These are phyloP conservation scores for Tremellales sp. DNA, from an alignment of 1,284 basidiomycete genomes.

Conservation along the genomic window DNA sequence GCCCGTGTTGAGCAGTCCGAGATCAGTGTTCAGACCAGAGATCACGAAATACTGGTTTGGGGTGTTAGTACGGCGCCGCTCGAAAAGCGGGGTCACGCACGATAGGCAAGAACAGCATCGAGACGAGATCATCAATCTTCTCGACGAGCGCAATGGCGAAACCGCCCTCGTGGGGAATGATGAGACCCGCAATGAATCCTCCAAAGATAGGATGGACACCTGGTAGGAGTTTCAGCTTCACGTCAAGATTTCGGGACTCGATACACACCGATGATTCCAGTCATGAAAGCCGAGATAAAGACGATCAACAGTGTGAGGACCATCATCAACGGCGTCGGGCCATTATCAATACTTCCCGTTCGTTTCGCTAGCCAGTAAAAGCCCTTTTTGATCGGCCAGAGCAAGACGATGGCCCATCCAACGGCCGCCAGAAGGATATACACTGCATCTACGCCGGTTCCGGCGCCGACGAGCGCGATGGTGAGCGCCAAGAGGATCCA, in stretches of 20 bases:
- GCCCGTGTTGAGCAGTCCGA: constrained; percentile 69
- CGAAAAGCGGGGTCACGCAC: constrained; percentile 50
- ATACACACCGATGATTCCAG: constrained; percentile 73
- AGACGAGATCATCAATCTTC: constrained; percentile 70
- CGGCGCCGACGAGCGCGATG: constrained; percentile 82
- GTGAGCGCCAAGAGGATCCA: constrained; percentile 69
- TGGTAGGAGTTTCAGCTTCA: constrained; percentile 6
- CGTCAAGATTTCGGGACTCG: not conserved
- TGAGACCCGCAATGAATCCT: constrained; percentile 80
- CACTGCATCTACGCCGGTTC: constrained; percentile 59
- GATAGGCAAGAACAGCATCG: constrained; percentile 70
- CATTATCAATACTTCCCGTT: constrained; percentile 68
- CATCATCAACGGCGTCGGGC: constrained; percentile 74
- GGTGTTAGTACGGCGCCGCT: not conserved
- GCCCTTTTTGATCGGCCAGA: constrained; percentile 63
- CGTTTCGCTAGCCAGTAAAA: constrained; percentile 69
- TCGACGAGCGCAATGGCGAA: constrained; percentile 72
- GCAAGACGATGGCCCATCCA: constrained; percentile 74
- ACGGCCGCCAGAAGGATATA: constrained; percentile 77
- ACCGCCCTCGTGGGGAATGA: constrained; percentile 83
- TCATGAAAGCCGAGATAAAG: constrained; percentile 75
- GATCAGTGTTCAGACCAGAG: constrained; percentile 77
- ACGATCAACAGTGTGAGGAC: constrained; percentile 69
- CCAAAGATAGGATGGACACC: constrained; percentile 75
- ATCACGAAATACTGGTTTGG: constrained; percentile 67